phyloP scores from a whole-genome alignment of 345 rosid genomes.

The Sonneratia alba region DNA sequence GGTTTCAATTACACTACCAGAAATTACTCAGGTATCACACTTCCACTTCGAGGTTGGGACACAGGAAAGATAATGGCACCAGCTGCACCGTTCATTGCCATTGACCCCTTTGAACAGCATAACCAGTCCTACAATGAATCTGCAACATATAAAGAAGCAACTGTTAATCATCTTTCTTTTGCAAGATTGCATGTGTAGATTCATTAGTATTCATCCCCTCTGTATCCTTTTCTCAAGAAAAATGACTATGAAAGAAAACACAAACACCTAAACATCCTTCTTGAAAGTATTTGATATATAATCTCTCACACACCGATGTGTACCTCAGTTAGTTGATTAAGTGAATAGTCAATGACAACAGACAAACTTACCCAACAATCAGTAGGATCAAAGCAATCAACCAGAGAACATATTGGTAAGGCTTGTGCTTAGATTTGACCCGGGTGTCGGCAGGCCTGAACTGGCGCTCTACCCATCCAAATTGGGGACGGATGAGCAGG shows the following conservation, averaged over 20 bases:
- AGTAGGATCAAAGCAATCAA: constrained; percentile 38
- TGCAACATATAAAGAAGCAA: constrained; percentile 16
- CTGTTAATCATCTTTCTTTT: neutral
- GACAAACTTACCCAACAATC: constrained; percentile 43
- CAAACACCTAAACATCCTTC: too few species aligned
- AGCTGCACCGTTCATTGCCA: constrained; percentile 79
- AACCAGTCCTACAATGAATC: constrained; percentile 55
- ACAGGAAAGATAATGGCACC: constrained; percentile 95
- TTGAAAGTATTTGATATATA: too few species aligned
- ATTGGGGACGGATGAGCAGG: constrained; percentile 38
- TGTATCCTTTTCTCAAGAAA: too few species aligned
- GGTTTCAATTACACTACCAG: neutral
- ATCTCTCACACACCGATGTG: too few species aligned
- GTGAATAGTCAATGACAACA: neutral
- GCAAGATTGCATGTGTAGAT: too few species aligned
- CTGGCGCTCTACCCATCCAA: constrained; percentile 50
- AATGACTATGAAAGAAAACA: too few species aligned
- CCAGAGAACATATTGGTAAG: constrained; percentile 60
- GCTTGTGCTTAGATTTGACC: constrained; percentile 57
- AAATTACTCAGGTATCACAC: constrained; percentile 32
- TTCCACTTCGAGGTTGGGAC: constrained; percentile 84
- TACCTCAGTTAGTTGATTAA: too few species aligned
- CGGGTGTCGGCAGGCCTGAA: constrained; percentile 35
- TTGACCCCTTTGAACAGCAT: constrained; percentile 81
- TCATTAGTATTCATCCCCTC: neutral